Percentiles rank a stretch among this genome's conserved stretches.
Evolutionary conservation across 2,329 filamentous ascomycete species (phyloP).

Genomic region (Colletotrichum paranaense): DNA sequence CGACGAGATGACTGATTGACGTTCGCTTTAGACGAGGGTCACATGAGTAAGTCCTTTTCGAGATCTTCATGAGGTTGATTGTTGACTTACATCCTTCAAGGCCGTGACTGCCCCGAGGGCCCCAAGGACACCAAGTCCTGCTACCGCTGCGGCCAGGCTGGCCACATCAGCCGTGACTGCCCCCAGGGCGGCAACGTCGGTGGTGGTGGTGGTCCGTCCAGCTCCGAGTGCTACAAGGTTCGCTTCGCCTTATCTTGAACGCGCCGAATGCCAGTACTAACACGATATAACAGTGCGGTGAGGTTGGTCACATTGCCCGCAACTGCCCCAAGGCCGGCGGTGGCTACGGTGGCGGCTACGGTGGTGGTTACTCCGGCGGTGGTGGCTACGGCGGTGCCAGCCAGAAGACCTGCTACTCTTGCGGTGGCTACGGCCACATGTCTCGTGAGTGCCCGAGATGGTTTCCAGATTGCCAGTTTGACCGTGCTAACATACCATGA

Average conservation of each 20-base stretch:
- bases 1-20: constrained; percentile 38
- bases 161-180: constrained; percentile 91
- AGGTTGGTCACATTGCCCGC: constrained; percentile 94
- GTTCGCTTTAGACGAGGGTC: constrained; percentile 66
- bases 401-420: constrained; percentile 96
- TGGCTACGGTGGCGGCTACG: constrained; percentile 58
- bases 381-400: constrained; percentile 62
- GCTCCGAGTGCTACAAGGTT: constrained; percentile 90
- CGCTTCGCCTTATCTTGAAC: constrained; percentile 20
- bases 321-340: constrained; percentile 79
- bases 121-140: constrained; percentile 87
- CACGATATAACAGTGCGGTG: constrained; percentile 74
- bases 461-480: neutral
- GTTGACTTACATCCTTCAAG: constrained; percentile 52
- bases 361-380: constrained; percentile 58
- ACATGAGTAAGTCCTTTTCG: constrained; percentile 74
- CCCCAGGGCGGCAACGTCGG: constrained; percentile 62
- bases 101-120: constrained; percentile 90
- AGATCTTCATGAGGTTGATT: constrained; percentile 22
- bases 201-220: constrained; percentile 55
- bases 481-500: constrained; percentile 42
- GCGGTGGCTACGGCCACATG: constrained; percentile 97
- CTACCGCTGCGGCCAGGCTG: constrained; percentile 83
- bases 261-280: constrained; percentile 5
- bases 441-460: constrained; percentile 69